Evolutionary conservation across 2,329 filamentous ascomycete species (phyloP), one percentile per base, ranked within the genome.

Genomic region (Sarocladium kiliense): DNA sequence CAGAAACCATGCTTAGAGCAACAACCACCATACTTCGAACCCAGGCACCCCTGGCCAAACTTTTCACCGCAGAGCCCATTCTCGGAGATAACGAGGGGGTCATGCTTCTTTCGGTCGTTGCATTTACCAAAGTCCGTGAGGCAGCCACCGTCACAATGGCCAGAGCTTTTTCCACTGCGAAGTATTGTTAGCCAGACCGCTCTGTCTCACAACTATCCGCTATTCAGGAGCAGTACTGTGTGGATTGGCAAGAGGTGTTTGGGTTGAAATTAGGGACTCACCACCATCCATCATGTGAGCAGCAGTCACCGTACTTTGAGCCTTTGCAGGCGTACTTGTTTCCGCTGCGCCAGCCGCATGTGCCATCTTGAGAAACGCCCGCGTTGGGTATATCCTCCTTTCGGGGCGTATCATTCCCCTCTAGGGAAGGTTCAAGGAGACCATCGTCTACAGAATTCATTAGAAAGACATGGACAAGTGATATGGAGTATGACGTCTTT

Each of bases 261-360:
- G 30, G 6, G 30, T 32, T 6, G 12, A 6, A 12, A 32, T 6
- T 21, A 41, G 9, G n/a, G 39, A 62, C 67, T 62, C 62, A 71
- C 71, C 71, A 76, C 57, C 60, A 74, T n/a, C 72, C 72, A 54
- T 68, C 70, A 55, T 61, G 64, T 2, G 72, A 74, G 56, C 74
- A 76, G 60, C 74, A 75, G 59, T 66, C 64, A 5, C 71, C 71
- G 50, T 67, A 69, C 14, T 27, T 53, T 0, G 69, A 71, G 21
- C 65, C 67, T 47, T 67, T 61, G 55, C 74, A 76, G 7, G 66
- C 69, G 54, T 71, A 70, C 27, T 53, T 55, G 39, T 19, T 36
- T 26, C 41, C 19, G 37, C 53, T 57, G 7, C 53, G 34, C 30
- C 41, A 30, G 32, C 55, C 50, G 30, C 55, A 56, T 6, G 55